These are phyloP conservation scores for Serpula lacrymans DNA, from an alignment of 768 basidiomycete genomes.

Conservation along the genomic window DNA sequence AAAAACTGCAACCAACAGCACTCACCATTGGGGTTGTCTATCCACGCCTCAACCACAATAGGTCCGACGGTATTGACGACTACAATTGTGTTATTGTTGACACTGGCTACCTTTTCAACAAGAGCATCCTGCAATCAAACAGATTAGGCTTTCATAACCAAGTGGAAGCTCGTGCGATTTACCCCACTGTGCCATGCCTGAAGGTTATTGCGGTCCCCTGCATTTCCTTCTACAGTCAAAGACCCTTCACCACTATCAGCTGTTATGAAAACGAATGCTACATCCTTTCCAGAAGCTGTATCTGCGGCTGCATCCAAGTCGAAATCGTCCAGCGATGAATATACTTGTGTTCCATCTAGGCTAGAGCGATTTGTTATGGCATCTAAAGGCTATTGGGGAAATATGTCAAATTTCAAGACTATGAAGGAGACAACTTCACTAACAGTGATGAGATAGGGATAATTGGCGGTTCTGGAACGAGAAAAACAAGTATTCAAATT, in stretches of 20 bases:
- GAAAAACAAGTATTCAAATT: not conserved
- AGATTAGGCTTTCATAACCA: not conserved
- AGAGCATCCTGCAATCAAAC: constrained; percentile 36
- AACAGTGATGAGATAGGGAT: constrained; percentile 49
- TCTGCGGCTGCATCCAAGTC: constrained; percentile 43
- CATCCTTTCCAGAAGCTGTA: constrained; percentile 43
- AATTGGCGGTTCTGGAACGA: constrained; percentile 42
- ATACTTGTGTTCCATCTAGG: constrained; percentile 37
- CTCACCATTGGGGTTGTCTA: constrained; percentile 49
- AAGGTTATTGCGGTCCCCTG: constrained; percentile 50
- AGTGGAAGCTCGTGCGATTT: too few species aligned
- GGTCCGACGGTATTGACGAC: constrained; percentile 66
- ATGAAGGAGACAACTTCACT: constrained; percentile 8
- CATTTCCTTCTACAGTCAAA: constrained; percentile 40
- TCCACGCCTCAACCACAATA: constrained; percentile 55
- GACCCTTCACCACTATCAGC: constrained; percentile 41
- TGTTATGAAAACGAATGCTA: constrained; percentile 54
- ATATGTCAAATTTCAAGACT: not conserved
- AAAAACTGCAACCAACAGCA: not conserved
- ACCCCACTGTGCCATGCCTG: constrained; percentile 51
- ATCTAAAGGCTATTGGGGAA: constrained; percentile 22
- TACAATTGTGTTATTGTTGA: constrained; percentile 61
- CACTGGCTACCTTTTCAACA: constrained; percentile 47
- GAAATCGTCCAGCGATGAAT: constrained; percentile 47
- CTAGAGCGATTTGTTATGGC: constrained; percentile 43